A percentile compares a stretch with the other conserved stretches of the same genome.
These are phyloP conservation scores for Phytophthora podocarpi DNA, from an alignment of 352 stramenopile genomes.

Conservation along the genomic window DNA sequence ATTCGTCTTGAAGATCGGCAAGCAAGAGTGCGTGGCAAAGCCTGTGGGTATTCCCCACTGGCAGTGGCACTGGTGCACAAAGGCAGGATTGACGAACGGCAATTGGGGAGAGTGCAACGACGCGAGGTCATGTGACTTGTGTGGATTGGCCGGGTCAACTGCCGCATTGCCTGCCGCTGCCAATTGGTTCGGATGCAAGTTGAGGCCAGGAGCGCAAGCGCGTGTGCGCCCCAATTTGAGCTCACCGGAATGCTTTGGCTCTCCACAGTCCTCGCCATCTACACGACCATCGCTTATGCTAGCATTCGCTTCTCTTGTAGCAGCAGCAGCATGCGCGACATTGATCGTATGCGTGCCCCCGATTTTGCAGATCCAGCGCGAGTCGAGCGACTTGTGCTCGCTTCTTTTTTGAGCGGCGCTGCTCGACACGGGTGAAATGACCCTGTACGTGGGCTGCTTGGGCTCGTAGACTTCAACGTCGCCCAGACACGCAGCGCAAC, in stretches of 20 bases:
- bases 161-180: not conserved
- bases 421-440: constrained; percentile 13
- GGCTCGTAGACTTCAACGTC: constrained; percentile 9
- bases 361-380: constrained; percentile 16
- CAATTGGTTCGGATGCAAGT: constrained; percentile 6
- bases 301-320: not conserved
- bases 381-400: not conserved
- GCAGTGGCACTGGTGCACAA: too few species aligned
- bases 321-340: not conserved
- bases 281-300: not conserved
- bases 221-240: not conserved
- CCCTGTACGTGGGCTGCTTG: constrained; percentile 17
- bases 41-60: too few species aligned
- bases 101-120: too few species aligned
- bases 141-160: too few species aligned
- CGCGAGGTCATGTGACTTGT: too few species aligned
- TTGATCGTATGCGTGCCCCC: not conserved
- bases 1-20: too few species aligned
- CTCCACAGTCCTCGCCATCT: not conserved
- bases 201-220: constrained; percentile 7
- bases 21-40: too few species aligned
- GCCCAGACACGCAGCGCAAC: constrained; percentile 20
- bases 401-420: constrained; percentile 19
- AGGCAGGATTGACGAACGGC: too few species aligned
- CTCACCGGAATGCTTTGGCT: constrained; percentile 4